Conservation (phyloP, 768 basidiomycete species). For the Candolleomyces eurysporus region DNA sequence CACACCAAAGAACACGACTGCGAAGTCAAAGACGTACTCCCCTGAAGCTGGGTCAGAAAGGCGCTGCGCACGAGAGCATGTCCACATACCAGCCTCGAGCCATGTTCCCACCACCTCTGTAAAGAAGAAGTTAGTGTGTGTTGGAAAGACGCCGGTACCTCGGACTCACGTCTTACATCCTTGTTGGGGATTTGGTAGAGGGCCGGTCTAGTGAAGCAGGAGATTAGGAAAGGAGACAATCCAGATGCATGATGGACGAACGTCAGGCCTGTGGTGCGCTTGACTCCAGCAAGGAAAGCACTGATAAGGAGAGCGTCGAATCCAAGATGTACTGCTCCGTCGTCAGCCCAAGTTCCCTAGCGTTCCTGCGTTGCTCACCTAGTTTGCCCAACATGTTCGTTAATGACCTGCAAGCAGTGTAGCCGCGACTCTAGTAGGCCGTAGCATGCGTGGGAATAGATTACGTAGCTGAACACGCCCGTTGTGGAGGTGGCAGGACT, state of each 20-base stretch:
- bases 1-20: slow-evolving; percentile 81
- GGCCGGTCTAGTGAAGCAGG: slow-evolving; percentile 53
- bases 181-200: slow-evolving; percentile 81
- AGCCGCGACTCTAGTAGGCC: not conserved
- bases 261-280: slow-evolving; percentile 84
- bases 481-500: slow-evolving; percentile 7
- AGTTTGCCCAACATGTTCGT: slow-evolving; percentile 61
- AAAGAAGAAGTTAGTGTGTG: slow-evolving; percentile 2
- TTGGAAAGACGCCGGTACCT: not conserved
- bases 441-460: slow-evolving; percentile 1
- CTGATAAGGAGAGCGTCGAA: slow-evolving; percentile 78
- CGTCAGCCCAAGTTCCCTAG: slow-evolving; percentile 2
- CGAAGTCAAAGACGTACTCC: slow-evolving; percentile 86
- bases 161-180: slow-evolving; percentile 74
- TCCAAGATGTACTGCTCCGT: slow-evolving; percentile 54
- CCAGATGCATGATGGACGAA: slow-evolving; percentile 34
- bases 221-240: not conserved
- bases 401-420: not conserved
- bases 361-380: slow-evolving; percentile 25
- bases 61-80: not conserved
- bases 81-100: slow-evolving; percentile 68
- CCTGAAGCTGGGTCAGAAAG: slow-evolving; percentile 40
- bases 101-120: slow-evolving; percentile 73
- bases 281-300: slow-evolving; percentile 82
- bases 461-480: slow-evolving; percentile 3